These are phyloP conservation scores for Peterozyma xylosa DNA, from an alignment of 805 yeast species.

Conservation along the genomic window DNA sequence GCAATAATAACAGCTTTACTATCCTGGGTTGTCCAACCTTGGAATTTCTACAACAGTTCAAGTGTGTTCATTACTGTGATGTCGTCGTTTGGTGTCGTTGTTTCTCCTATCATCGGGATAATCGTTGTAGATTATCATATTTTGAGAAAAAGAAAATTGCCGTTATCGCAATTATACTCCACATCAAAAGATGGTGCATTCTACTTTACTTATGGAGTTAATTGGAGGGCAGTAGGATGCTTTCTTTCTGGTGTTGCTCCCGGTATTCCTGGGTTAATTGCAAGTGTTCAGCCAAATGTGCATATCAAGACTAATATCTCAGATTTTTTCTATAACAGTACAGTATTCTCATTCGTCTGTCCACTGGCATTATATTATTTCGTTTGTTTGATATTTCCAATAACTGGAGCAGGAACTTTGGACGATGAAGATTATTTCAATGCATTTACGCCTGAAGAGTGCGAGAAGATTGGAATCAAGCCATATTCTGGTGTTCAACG, in stretches of 20 bases:
- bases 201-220: constrained; percentile 5
- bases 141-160: constrained; percentile 1
- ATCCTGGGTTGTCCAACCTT: constrained; percentile 30
- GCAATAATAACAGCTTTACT: constrained; percentile 29
- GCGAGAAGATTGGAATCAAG: constrained; percentile 20
- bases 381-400: constrained; percentile 3
- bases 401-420: neutral
- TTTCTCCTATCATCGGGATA: constrained; percentile 1
- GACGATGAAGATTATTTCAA: constrained; percentile 2
- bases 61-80: constrained; percentile 26
- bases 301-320: neutral
- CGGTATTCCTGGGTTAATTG: constrained; percentile 5
- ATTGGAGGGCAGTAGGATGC: constrained; percentile 4
- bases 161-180: constrained; percentile 4
- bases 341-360: constrained; percentile 5
- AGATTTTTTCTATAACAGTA: constrained; percentile 2
- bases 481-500: neutral
- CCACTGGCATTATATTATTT: constrained; percentile 3
- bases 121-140: constrained; percentile 3
- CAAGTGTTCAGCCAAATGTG: constrained; percentile 1
- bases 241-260: constrained; percentile 5
- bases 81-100: constrained; percentile 2
- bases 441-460: constrained; percentile 19
- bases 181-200: neutral
- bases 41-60: constrained; percentile 29